Evolutionary conservation across 2,329 filamentous ascomycete species (phyloP), one percentile per base, ranked within the genome.

Genomic region (Chrysoporthe puriensis): DNA sequence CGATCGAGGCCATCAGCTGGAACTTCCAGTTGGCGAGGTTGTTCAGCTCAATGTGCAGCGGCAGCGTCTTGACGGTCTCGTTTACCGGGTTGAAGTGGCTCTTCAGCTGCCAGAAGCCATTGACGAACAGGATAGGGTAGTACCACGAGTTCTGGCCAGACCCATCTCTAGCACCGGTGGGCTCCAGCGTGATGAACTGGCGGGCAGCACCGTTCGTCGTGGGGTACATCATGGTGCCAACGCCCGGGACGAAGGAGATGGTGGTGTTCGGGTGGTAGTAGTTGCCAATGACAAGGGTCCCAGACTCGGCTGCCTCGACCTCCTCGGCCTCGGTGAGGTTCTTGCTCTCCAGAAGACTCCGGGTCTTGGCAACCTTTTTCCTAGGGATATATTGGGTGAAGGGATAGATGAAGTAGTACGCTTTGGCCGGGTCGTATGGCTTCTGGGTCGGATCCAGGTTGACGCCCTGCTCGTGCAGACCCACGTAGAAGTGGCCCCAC

Each of bases 181-280:
- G 79, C 77, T 98, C 96, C 43, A 97, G 85, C 58, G 89, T 89
- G 48, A 97, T 82, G 76, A 91, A 96, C 74, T 93, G 90, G 63
- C 90, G 88, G 66, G 92, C 82, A 0, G 93, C 91, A 1, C 92
- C 91, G 70, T 92, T 90, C 72, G 94, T 82, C 65, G 83, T 82
- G 32, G 84, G 83, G 72, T 89, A 94, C 40, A 86, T 85, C 76
- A 92, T 83, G 7, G 90, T 84, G 32, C 94, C 94, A 52, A 90
- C 84, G 73, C 94, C 90, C 3, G 94, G 93, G 62, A 99, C 88
- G 74, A 98, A 89, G 6, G 94, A 92, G 70, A 99, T 83, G 62
- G 92, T 96, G 73, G 96, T 91, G 79, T 99, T 99, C 7, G 96
- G 92, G 79, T 99, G 96, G 77, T 97, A 99, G 82, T 94, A 97